These are phyloP conservation scores for Sordariomycetes sp. DNA, from an alignment of 2,329 filamentous ascomycete species.

Conservation along the genomic window DNA sequence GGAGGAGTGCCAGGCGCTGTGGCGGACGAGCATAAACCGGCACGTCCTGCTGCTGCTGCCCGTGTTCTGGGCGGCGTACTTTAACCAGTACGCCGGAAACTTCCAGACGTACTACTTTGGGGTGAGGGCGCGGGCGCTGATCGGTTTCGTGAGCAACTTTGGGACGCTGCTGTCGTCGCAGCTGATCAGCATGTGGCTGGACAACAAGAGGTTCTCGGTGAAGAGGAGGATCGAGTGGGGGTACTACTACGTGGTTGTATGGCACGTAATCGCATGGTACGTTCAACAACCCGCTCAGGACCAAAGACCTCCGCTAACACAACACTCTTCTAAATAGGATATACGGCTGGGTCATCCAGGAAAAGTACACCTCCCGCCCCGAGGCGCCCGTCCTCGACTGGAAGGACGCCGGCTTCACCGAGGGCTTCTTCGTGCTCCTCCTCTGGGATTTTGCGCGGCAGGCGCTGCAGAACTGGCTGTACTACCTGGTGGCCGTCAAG, in stretches of 20 bases:
- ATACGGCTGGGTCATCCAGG: constrained; percentile 41
- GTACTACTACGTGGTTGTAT: constrained; percentile 32
- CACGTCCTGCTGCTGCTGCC: constrained; percentile 5
- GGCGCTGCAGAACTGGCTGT: constrained; percentile 43
- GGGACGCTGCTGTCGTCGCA: constrained; percentile 13
- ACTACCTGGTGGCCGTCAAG: constrained; percentile 42
- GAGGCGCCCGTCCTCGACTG: constrained; percentile 28
- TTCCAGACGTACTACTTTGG: constrained; percentile 13
- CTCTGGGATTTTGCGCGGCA: constrained; percentile 40
- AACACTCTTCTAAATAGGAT: constrained; percentile 9
- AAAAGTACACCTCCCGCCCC: constrained; percentile 32
- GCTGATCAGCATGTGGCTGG: constrained; percentile 15
- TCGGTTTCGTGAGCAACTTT: constrained; percentile 13
- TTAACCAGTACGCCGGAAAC: constrained; percentile 10
- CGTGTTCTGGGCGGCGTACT: constrained; percentile 4
- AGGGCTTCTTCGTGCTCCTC: constrained; percentile 35
- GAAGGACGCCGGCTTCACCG: constrained; percentile 27
- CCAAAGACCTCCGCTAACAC: not conserved
- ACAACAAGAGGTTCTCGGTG: constrained; percentile 15
- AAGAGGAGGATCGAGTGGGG: constrained; percentile 13
- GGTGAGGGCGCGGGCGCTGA: constrained; percentile 10
- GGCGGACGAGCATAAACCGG: constrained; percentile 9
- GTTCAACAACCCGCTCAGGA: not conserved
- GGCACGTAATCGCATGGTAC: constrained; percentile 34
- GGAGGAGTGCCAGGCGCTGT: constrained; percentile 13